Conservation (phyloP, 345 rosid genomes). For the Garcia nutans region DNA sequence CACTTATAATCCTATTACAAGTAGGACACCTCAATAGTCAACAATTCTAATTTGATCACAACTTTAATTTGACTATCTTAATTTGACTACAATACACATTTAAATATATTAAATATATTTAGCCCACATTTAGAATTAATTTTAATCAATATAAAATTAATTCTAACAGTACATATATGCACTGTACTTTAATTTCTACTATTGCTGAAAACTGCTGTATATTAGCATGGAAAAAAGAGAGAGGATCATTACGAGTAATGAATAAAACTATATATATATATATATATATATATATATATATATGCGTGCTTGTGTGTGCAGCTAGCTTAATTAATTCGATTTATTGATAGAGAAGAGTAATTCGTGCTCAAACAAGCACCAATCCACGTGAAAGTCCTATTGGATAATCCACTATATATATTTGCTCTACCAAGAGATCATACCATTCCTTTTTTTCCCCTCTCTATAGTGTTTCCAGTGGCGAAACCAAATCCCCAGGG, state of each 20-base stretch:
- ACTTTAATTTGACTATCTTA: too few species aligned
- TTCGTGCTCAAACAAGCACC: constrained; percentile 4
- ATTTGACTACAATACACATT: too few species aligned
- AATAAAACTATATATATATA: not conserved
- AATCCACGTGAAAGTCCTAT: not conserved
- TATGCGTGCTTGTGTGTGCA: too few species aligned
- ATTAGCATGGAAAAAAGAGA: not conserved
- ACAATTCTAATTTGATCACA: too few species aligned
- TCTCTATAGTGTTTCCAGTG: not conserved
- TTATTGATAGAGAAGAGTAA: not conserved
- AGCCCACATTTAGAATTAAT: too few species aligned
- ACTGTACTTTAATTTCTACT: not conserved
- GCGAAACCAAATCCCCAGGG: too few species aligned
- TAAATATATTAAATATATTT: too few species aligned
- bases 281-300: not conserved
- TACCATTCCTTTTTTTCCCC: not conserved
- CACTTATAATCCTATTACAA: too few species aligned
- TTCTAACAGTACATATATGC: too few species aligned
- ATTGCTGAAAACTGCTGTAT: not conserved
- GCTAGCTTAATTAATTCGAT: too few species aligned
- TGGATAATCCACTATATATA: constrained; percentile 3
- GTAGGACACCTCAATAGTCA: too few species aligned
- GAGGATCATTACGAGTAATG: not conserved
- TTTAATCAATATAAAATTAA: too few species aligned
- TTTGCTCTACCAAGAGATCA: not conserved